Evolutionary conservation across 257 asterid genomes (phyloP), one percentile per base, ranked within the genome.

Genomic region (Solanum habrochaites): DNA sequence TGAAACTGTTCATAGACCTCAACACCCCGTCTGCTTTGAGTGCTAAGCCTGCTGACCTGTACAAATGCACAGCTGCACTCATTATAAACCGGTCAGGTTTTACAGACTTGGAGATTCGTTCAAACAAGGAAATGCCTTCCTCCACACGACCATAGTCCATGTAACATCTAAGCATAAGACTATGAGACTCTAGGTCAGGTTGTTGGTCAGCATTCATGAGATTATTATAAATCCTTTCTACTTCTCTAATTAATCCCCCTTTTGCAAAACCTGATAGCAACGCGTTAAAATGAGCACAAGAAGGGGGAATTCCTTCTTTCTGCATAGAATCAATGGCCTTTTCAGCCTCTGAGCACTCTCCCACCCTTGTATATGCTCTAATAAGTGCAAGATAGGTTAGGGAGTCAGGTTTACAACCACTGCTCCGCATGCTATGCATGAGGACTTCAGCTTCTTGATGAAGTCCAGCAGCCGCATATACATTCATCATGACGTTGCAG

Each of bases 51-150:
- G 89, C 93, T 71, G 96, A 88, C 90, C 84, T 86, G 90, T 95
- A 96, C 56, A 96, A 91, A 70, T 94, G 96, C 86, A 93, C 90
- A 16, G 96, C 98, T 1, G 97, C 97, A 80, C 98, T 95, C 92
- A 91, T 86, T 78, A 93, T 87, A 86, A 93, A 96, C 92, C 94
- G 90, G 90, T 94, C 98, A 31, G 91, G 88, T 89, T 88, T 86
- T 11, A 85, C 73, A 15, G 89, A 69, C 85, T 88, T 40, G 75
- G 94, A 89, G 87, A 92, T 92, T 75, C 91, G 91, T 91, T 96
- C 94, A 43, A 90, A 94, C 89, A 96, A 95, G 83, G 83, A 42
- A 85, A 95, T 92, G 66, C 98, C 99, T 86, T 90, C 91, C 88
- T 90, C 94, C 80, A 91, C 94, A 23, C 86, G 89, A 90, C 98